Percentiles rank a stretch among this genome's conserved stretches.
These are phyloP conservation scores for Fusarium albidum DNA, from an alignment of 2,329 filamentous ascomycete genomes.

Conservation along the genomic window DNA sequence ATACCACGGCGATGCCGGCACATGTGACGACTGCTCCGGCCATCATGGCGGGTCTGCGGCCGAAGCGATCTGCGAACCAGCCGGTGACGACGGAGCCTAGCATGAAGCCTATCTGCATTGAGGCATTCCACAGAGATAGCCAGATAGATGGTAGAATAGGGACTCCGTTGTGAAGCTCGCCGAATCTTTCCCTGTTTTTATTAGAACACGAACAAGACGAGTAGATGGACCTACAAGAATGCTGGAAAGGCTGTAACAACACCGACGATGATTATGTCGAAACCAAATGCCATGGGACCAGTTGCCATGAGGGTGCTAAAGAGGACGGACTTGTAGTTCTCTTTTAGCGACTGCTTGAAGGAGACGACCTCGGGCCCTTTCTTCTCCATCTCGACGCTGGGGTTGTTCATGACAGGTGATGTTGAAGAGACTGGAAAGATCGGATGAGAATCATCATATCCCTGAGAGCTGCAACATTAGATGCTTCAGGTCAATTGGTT, in stretches of 20 bases:
- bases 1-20: not conserved
- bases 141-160: constrained; percentile 1
- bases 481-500: not conserved
- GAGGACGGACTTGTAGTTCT: not conserved
- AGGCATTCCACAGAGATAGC: constrained; percentile 7
- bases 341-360: not conserved
- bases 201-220: no score
- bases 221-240: constrained; percentile 1
- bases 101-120: not conserved
- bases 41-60: constrained; percentile 3
- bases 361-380: not conserved
- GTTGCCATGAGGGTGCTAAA: not conserved
- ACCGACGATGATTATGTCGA: not conserved
- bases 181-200: not conserved
- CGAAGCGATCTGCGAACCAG: constrained; percentile 9
- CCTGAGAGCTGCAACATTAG: not conserved
- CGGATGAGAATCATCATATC: not conserved
- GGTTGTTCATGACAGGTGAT: not conserved
- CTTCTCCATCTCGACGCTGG: not conserved
- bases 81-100: constrained; percentile 4
- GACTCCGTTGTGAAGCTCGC: not conserved
- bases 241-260: not conserved
- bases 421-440: not conserved
- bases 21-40: not conserved
- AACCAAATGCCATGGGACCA: not conserved